Conservation (phyloP, 768 basidiomycete species). For the Boletus sp. region DNA sequence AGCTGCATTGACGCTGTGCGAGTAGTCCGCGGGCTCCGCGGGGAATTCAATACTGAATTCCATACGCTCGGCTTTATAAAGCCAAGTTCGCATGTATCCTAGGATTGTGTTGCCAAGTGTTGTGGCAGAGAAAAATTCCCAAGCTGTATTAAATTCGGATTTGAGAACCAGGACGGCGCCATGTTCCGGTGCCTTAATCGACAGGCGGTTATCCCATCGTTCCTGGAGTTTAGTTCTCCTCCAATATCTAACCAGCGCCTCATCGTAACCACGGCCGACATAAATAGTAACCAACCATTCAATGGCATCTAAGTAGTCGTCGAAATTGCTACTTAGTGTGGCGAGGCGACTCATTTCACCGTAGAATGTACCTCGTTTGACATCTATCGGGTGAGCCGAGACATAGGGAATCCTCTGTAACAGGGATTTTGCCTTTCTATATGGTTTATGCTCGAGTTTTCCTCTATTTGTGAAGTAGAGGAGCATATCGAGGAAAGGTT, state of each 20-base stretch:
- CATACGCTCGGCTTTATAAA: neutral
- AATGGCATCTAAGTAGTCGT: neutral
- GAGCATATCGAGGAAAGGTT: conserved; percentile 2
- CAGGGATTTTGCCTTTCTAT: neutral
- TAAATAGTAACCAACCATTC: neutral
- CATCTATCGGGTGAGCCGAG: neutral
- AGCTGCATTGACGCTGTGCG: too few species aligned
- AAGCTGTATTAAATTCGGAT: neutral
- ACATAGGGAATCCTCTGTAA: conserved; percentile 3
- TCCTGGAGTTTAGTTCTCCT: neutral
- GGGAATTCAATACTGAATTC: neutral
- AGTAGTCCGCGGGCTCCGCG: neutral
- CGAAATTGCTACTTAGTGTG: neutral
- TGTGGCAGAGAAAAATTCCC: neutral
- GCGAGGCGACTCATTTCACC: conserved; percentile 1
- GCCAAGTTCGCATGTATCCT: neutral
- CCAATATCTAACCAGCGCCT: neutral
- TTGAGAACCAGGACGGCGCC: neutral
- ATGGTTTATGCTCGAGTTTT: conserved; percentile 1
- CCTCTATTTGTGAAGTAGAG: neutral
- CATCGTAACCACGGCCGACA: neutral
- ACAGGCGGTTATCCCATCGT: neutral
- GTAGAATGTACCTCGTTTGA: conserved; percentile 4
- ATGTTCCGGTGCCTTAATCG: too few species aligned
- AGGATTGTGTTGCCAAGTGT: neutral